Percentiles rank a stretch among this genome's conserved stretches.
Evolutionary conservation across 352 stramenopile genomes (phyloP).

Genomic region (Chrysophaeum taylorii): DNA sequence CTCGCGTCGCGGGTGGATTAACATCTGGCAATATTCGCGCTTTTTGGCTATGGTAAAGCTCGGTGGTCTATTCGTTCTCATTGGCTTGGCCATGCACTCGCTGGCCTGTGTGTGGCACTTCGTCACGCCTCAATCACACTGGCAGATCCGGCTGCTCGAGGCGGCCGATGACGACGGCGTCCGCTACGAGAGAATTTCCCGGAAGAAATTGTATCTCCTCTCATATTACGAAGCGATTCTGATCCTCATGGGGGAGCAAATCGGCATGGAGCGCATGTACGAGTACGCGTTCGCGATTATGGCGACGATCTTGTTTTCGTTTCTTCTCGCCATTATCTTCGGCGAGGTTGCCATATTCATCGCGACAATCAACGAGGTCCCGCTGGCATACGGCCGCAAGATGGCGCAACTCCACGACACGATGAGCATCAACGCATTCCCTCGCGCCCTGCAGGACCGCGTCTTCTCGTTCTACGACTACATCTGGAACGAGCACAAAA

Average conservation of each 20-base stretch:
- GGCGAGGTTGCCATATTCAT: slow-evolving; percentile 10
- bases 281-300: slow-evolving; percentile 11
- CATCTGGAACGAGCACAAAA: slow-evolving; percentile 14
- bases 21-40: no score
- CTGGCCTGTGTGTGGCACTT: slow-evolving; percentile 62
- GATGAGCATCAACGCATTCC: slow-evolving; percentile 11
- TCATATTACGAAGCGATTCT: no score
- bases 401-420: slow-evolving; percentile 16
- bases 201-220: no score
- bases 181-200: no score
- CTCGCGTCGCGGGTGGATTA: no score
- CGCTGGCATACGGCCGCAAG: slow-evolving; percentile 9
- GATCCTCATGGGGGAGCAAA: no score
- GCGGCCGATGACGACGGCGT: no score
- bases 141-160: slow-evolving; percentile 31
- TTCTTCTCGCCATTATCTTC: slow-evolving; percentile 12
- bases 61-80: slow-evolving; percentile 52
- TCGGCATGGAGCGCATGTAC: no score
- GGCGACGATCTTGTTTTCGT: neutral
- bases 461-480: slow-evolving; percentile 19
- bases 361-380: neutral
- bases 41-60: no score
- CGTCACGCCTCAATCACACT: slow-evolving; percentile 45
- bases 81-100: slow-evolving; percentile 64
- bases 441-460: slow-evolving; percentile 5